phyloP scores from a whole-genome alignment of 192 early-diverging fungal genomes.

The Entophlyctis helioformis region DNA sequence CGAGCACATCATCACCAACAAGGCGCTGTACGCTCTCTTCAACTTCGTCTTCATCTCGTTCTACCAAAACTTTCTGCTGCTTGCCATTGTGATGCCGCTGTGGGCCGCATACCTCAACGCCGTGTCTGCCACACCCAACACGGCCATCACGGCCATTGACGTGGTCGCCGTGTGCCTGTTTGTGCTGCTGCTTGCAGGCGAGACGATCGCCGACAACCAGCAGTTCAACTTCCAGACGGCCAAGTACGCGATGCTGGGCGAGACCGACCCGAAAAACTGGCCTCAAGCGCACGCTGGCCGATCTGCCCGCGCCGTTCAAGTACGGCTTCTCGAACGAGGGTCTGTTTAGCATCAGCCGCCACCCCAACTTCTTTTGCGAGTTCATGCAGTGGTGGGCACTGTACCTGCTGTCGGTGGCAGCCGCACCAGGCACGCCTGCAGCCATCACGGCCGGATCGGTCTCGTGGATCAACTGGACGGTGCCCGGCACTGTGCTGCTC shows the following conservation, averaged over 20 bases:
- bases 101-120: slow-evolving; percentile 8
- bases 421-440: slow-evolving; percentile 4
- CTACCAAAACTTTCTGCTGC: slow-evolving; percentile 61
- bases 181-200: slow-evolving; percentile 27
- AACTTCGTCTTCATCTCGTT: slow-evolving; percentile 62
- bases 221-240: slow-evolving; percentile 57
- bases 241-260: slow-evolving; percentile 23
- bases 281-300: slow-evolving; percentile 1
- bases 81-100: slow-evolving; percentile 38
- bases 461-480: slow-evolving; percentile 7
- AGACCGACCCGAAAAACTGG: neutral
- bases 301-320: slow-evolving; percentile 16
- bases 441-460: too few species aligned
- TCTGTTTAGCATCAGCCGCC: slow-evolving; percentile 62
- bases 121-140: neutral
- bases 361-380: slow-evolving; percentile 83
- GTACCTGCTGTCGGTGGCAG: slow-evolving; percentile 45
- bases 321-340: slow-evolving; percentile 68
- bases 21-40: slow-evolving; percentile 47
- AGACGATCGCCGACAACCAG: slow-evolving; percentile 69
- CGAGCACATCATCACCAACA: slow-evolving; percentile 12
- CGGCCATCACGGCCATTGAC: slow-evolving; percentile 17
- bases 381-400: slow-evolving; percentile 26
- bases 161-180: slow-evolving; percentile 29
- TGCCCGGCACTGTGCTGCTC: slow-evolving; percentile 39